Base-by-base conservation (phyloP, 805 yeast genomes). In the Cyberlindnera xylosilytica region DNA sequence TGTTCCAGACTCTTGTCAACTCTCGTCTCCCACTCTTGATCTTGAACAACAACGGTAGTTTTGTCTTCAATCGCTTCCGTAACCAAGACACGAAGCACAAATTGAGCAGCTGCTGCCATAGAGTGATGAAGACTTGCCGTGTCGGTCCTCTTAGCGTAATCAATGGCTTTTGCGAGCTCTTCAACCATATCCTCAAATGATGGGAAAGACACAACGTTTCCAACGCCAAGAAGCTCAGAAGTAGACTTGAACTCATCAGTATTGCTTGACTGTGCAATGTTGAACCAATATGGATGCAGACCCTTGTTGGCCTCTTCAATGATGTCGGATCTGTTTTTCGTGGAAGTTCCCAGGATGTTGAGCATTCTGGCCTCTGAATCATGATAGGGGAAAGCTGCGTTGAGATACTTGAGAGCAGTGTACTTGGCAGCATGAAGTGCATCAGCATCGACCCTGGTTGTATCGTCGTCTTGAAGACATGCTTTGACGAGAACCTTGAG, bases 221-320 rank as follows among this genome's bases (percentile, higher is more conserved):
- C 50, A 10, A 50, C 50, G 1, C 78, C 79, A 35, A 76, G 51
- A 9, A 74, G 54, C 20, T 73, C 76, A 3, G 60, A 32, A 0
- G 79, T 72, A 0, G 77, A 51, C 32, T 68, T 70, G 50, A 64
- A 68, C n/a, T 67, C 73, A 1, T 49, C 46, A 0, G 73, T 65
- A 34, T 69, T 70, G 3, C 78, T 63, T 0, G 83, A 68, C 39
- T 66, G 73, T 26, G 69, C 62, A 4, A 82, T 63, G 35, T 73
- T 74, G 57, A 80, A 85, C 87, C 90, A 83, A 59, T 84, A 77
- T 0, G 97, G 97, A 60, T 88, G 81, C 22, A 91, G 64, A 0
- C 97, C 97, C 48, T 78, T 79, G 5, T 60, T 61, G 0, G 96
- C 83, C 58, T 88, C 97, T 54, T 88, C 95, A 3, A 82, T 67